Evolutionary conservation across 345 rosid genomes (phyloP).

Genomic region (Luvunga scandens): DNA sequence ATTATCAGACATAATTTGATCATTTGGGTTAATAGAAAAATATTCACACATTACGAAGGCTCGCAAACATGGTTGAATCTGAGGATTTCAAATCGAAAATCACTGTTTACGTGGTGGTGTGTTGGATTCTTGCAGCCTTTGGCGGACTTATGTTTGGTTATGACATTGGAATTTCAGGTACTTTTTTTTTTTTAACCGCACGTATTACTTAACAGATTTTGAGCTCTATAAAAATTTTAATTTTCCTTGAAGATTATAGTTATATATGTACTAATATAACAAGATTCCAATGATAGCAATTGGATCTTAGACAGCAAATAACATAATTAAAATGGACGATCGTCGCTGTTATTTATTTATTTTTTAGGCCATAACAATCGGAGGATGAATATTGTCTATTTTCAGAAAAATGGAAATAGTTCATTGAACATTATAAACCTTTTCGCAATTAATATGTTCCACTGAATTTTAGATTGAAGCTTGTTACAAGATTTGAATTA

Average conservation of each 20-base stretch:
- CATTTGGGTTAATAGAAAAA: background rate
- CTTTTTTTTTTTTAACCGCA: background rate
- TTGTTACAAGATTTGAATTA: background rate
- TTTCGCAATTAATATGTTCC: too few species aligned
- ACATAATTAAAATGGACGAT: background rate
- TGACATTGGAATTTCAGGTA: slow-evolving; percentile 56
- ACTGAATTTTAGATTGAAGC: background rate
- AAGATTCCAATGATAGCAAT: background rate
- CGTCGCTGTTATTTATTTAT: background rate
- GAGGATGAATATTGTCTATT: background rate
- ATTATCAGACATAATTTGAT: background rate
- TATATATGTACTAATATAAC: background rate
- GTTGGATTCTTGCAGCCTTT: slow-evolving; percentile 45
- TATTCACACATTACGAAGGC: background rate
- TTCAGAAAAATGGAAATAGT: background rate
- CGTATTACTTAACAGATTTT: background rate
- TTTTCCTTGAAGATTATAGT: background rate
- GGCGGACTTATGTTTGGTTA: slow-evolving; percentile 68
- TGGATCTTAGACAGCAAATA: background rate
- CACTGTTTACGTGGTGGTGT: slow-evolving; percentile 35
- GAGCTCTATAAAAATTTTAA: too few species aligned
- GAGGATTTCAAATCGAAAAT: slow-evolving; percentile 21
- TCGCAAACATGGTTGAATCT: background rate
- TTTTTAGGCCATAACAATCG: background rate
- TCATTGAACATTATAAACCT: background rate